Evolutionary conservation across 2,329 filamentous ascomycete genomes (phyloP).

Genomic region (Claviceps fusiformis): DNA sequence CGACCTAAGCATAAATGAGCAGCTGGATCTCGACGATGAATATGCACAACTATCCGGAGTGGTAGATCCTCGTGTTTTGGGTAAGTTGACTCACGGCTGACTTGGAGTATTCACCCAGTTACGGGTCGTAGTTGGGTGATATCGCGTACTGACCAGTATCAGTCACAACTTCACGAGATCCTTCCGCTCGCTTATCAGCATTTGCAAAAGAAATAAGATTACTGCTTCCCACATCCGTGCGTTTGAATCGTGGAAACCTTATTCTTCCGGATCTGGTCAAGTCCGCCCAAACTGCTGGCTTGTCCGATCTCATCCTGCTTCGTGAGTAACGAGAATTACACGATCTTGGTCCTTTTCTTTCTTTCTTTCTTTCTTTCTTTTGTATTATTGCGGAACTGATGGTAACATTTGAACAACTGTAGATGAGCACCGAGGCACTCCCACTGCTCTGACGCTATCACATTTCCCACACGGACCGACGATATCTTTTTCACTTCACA

Average conservation of each 20-base stretch:
- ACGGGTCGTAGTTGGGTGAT: neutral
- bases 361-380: neutral
- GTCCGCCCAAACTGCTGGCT: slow-evolving; percentile 64
- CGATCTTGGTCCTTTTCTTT: too few species aligned
- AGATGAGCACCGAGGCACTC: slow-evolving; percentile 73
- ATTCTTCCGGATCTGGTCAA: slow-evolving; percentile 74
- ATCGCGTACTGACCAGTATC: neutral
- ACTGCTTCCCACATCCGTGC: slow-evolving; percentile 70
- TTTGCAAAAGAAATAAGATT: slow-evolving; percentile 89
- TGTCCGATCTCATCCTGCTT: slow-evolving; percentile 74
- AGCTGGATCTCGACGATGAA: slow-evolving; percentile 72
- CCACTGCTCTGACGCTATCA: slow-evolving; percentile 75
- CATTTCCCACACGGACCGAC: slow-evolving; percentile 82
- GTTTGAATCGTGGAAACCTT: slow-evolving; percentile 82
- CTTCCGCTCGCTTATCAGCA: slow-evolving; percentile 68
- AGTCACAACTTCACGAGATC: slow-evolving; percentile 87
- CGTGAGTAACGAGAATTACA: slow-evolving; percentile 18
- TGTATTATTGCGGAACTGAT: too few species aligned
- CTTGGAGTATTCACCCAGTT: neutral
- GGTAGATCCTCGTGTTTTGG: slow-evolving; percentile 70
- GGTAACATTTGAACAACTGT: neutral
- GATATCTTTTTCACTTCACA: slow-evolving; percentile 71
- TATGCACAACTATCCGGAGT: slow-evolving; percentile 85
- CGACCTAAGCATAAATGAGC: slow-evolving; percentile 52
- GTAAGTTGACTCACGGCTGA: slow-evolving; percentile 47